phyloP scores from a whole-genome alignment of 2,329 filamentous ascomycete species.

The Fusarium succisae region DNA sequence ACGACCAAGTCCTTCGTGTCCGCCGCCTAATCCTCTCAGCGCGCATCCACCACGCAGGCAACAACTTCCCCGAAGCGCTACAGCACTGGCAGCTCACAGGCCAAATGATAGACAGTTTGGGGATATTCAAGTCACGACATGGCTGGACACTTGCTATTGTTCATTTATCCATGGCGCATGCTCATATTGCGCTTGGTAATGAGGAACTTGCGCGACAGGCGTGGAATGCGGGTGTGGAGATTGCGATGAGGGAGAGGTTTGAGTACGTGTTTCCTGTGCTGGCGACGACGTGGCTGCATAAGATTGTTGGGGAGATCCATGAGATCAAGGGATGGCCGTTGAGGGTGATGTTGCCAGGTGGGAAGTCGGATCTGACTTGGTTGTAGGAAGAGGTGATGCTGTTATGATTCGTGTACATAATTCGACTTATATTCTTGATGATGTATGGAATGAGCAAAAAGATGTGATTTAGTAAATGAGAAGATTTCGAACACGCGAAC shows the following conservation, averaged over 20 bases:
- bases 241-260: conserved; percentile 40
- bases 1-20: conserved; percentile 47
- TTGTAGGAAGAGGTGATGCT: not conserved
- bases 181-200: conserved; percentile 36
- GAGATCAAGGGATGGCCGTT: conserved; percentile 43
- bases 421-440: rapidly evolving
- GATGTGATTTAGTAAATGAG: not conserved
- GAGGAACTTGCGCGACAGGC: conserved; percentile 12
- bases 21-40: conserved; percentile 42
- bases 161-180: conserved; percentile 44
- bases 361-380: conserved; percentile 41
- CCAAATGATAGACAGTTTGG: conserved; percentile 30
- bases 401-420: not conserved
- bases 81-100: conserved; percentile 33
- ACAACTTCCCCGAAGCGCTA: conserved; percentile 24
- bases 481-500: not conserved
- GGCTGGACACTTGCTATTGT: conserved; percentile 42
- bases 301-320: conserved; percentile 41
- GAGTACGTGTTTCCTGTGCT: conserved; percentile 46
- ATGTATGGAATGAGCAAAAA: no score
- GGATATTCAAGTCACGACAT: conserved; percentile 35
- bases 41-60: conserved; percentile 33
- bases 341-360: conserved; percentile 46
- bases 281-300: conserved; percentile 44
- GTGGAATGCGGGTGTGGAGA: conserved; percentile 40